Evolutionary conservation across 1,284 basidiomycete species (phyloP).

Genomic region (Ustilago tritici): DNA sequence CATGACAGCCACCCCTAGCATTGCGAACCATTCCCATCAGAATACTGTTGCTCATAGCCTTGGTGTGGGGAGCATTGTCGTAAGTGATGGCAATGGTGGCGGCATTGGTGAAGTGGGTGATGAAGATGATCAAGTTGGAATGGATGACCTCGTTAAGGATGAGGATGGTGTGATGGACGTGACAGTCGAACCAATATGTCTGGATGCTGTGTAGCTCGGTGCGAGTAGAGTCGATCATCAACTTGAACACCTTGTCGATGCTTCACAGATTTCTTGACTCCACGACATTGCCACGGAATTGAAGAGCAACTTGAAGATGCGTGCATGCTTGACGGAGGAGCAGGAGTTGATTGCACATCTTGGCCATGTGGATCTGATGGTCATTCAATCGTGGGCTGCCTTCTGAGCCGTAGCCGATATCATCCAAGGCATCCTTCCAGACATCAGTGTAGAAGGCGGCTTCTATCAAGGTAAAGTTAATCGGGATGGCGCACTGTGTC

Average conservation of each 20-base stretch:
- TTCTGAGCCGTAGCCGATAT: no score
- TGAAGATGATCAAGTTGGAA: constrained; percentile 75
- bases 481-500: no score
- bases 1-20: no score
- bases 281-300: constrained; percentile 40
- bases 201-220: constrained; percentile 42
- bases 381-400: no score
- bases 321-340: no score
- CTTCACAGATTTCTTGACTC: constrained; percentile 54
- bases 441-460: no score
- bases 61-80: constrained; percentile 73
- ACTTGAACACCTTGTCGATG: constrained; percentile 64
- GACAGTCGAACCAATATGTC: constrained; percentile 71
- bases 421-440: no score
- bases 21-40: no score
- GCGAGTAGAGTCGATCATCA: constrained; percentile 60
- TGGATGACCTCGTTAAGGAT: constrained; percentile 75
- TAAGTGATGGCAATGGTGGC: constrained; percentile 74
- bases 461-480: no score
- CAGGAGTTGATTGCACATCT: no score
- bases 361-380: no score
- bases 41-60: no score
- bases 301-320: constrained; percentile 56
- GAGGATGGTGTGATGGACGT: constrained; percentile 75
- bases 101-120: constrained; percentile 74